Conservation (phyloP, 352 stramenopile genomes). For the Pythium myriotylum region DNA sequence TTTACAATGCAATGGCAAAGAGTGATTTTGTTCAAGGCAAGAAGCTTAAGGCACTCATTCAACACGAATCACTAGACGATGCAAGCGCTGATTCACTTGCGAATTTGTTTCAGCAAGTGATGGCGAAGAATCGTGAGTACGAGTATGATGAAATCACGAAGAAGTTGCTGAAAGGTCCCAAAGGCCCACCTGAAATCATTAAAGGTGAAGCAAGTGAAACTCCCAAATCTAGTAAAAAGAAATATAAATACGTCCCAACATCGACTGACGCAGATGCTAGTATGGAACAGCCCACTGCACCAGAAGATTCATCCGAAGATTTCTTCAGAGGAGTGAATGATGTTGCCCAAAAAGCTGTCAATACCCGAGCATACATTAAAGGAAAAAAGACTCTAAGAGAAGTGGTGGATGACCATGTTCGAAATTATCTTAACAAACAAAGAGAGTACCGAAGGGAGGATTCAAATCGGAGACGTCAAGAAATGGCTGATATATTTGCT, state of each 20-base stretch:
- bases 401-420: constrained; percentile 24
- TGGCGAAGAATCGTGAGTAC: constrained; percentile 19
- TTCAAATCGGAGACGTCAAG: constrained; percentile 25
- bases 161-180: constrained; percentile 17
- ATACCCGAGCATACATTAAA: constrained; percentile 28
- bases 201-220: constrained; percentile 22
- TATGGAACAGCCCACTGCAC: constrained; percentile 15
- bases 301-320: constrained; percentile 13
- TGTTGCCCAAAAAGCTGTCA: constrained; percentile 22
- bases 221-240: constrained; percentile 25
- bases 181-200: constrained; percentile 19
- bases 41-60: constrained; percentile 22
- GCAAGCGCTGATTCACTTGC: constrained; percentile 15
- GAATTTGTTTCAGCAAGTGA: constrained; percentile 19
- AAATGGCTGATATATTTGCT: constrained; percentile 23
- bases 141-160: constrained; percentile 19
- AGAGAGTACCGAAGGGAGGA: constrained; percentile 25
- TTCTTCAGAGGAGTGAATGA: constrained; percentile 23
- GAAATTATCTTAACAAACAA: constrained; percentile 25
- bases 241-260: constrained; percentile 15
- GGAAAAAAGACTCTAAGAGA: constrained; percentile 25
- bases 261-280: constrained; percentile 15
- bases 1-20: constrained; percentile 23
- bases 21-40: constrained; percentile 28
- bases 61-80: constrained; percentile 15